Base-by-base conservation (phyloP, 169 alveolate species). In the Amoebophrya sp. region DNA sequence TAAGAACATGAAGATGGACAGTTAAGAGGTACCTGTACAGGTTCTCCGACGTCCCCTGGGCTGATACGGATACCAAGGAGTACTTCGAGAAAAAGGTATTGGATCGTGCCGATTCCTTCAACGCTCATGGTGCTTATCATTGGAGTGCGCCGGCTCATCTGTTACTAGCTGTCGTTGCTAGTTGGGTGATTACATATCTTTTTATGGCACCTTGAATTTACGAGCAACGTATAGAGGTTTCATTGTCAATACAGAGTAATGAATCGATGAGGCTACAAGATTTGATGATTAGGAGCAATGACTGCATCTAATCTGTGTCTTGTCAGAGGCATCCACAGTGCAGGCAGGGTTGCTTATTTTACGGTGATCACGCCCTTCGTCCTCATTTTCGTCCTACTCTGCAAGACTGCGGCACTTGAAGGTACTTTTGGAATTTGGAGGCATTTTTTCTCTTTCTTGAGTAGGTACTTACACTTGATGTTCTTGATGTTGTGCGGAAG, bases 321-420 rank as follows among this genome's bases (percentile, higher is more conserved):
- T 41, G 47, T 38, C 33, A 39, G 26, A 18, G 92, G 92, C 89
- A 90, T 39, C 36, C n/a, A 53, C 89, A 47, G 33, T 39, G 41
- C 47, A 29, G 89, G 77, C 26, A 55, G 53, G 83, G 77, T 90
- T 38, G 47, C 92, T 29, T 90, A 47, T 23, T 47, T 90, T 53
- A 90, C 92, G 26, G 92, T 90, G 38, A 47, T 90, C 89, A 36
- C 26, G 40, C 92, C 92, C 0, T 47, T 90, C 40, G 78, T 89
- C 33, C 10, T 89, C 41, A 40, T 89, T 29, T 12, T 41, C 34
- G 41, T 89, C 41, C 91, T 89, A 29, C 89, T 77, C n/a, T 12
- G 3, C 12, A 24, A 33, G 23, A 24, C 89, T 0, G 2, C 41
- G 89, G 3, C 41, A 24, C n/a, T 77, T 23, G 41, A 14, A 0